These are phyloP conservation scores for Aspergillus sp. DNA, from an alignment of 2,329 filamentous ascomycete genomes.

Conservation along the genomic window DNA sequence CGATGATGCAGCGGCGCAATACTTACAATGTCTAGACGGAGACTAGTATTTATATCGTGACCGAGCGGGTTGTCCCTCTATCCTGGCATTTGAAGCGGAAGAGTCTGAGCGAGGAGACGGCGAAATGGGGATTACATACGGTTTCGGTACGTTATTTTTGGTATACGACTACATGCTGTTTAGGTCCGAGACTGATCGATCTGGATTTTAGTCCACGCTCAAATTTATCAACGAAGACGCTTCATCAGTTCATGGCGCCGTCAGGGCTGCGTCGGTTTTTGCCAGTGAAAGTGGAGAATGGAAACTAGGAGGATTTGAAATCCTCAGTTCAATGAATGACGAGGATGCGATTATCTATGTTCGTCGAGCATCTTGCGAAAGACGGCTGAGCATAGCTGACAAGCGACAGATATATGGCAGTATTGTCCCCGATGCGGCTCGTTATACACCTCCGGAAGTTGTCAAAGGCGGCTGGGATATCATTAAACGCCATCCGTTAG, in stretches of 20 bases:
- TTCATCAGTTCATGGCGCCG: slow-evolving; percentile 78
- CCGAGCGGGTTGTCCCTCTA: slow-evolving; percentile 78
- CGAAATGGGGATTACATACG: slow-evolving; percentile 91
- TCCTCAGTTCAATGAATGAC: slow-evolving; percentile 90
- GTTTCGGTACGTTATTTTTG: slow-evolving; percentile 56
- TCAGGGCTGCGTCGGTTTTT: slow-evolving; percentile 81
- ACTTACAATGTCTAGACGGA: slow-evolving; percentile 61
- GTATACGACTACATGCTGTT: not conserved
- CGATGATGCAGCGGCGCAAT: not conserved
- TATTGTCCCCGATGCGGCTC: slow-evolving; percentile 72
- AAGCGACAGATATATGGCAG: slow-evolving; percentile 68
- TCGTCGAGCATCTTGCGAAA: slow-evolving; percentile 12
- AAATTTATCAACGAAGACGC: slow-evolving; percentile 97
- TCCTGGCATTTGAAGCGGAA: slow-evolving; percentile 86
- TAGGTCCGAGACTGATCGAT: not conserved
- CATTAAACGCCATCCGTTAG: slow-evolving; percentile 73
- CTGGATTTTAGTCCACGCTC: slow-evolving; percentile 61
- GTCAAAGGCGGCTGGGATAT: slow-evolving; percentile 82
- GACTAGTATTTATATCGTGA: slow-evolving; percentile 91
- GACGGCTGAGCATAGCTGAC: slow-evolving; percentile 8
- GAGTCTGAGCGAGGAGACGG: slow-evolving; percentile 80
- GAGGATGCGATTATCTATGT: slow-evolving; percentile 90
- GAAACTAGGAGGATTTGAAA: slow-evolving; percentile 91
- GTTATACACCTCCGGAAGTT: slow-evolving; percentile 83
- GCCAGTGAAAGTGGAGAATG: slow-evolving; percentile 95